These are phyloP conservation scores for Aspergillus melleus DNA, from an alignment of 2,329 filamentous ascomycete species.

Conservation along the genomic window DNA sequence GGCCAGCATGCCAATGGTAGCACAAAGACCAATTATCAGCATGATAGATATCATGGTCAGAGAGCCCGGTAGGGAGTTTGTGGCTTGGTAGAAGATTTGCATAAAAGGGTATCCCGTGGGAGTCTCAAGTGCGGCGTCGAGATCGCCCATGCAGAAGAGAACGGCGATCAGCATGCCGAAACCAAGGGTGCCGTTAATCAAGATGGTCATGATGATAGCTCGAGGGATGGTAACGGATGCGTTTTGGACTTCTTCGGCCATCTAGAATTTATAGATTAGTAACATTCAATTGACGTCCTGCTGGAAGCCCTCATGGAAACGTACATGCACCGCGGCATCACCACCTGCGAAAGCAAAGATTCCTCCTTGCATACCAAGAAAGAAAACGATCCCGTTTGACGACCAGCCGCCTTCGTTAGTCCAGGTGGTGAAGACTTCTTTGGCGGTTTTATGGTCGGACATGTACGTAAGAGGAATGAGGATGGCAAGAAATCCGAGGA, in stretches of 20 bases:
- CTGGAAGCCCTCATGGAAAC: conserved; percentile 7
- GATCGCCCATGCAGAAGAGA: conserved; percentile 39
- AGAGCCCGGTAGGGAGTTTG: conserved; percentile 26
- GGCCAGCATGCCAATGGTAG: conserved; percentile 35
- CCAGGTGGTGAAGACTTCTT: conserved; percentile 50
- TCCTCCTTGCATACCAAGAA: conserved; percentile 35
- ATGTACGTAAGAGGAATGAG: conserved; percentile 49
- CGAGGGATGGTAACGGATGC: conserved; percentile 37
- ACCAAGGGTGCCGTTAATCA: conserved; percentile 38
- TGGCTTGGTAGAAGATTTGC: conserved; percentile 33
- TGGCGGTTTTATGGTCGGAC: conserved; percentile 41
- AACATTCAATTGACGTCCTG: not conserved
- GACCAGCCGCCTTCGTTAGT: conserved; percentile 49
- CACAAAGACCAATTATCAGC: conserved; percentile 30
- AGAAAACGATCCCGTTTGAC: conserved; percentile 42
- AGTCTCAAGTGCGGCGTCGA: conserved; percentile 26
- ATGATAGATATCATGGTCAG: conserved; percentile 28
- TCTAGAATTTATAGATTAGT: conserved; percentile 13
- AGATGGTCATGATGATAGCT: conserved; percentile 36
- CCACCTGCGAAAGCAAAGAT: conserved; percentile 40
- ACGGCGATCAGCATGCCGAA: conserved; percentile 40
- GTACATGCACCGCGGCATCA: conserved; percentile 41
- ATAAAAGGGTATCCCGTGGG: conserved; percentile 39
- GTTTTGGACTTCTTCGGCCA: conserved; percentile 44
- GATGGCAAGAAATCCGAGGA: conserved; percentile 55